Evolutionary conservation across 805 yeast genomes (phyloP).

Genomic region (Jamesozyma rosinii): DNA sequence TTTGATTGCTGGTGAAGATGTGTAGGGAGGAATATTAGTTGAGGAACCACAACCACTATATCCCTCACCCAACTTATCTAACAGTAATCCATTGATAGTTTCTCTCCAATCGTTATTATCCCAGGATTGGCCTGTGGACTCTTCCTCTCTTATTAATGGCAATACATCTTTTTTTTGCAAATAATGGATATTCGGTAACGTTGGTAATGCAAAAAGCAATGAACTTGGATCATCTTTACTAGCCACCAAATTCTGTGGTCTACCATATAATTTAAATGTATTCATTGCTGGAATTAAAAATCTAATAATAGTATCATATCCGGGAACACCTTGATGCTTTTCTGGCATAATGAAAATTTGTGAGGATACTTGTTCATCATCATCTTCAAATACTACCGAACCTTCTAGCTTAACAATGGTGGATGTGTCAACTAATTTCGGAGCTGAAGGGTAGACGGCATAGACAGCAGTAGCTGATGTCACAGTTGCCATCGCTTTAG

Average conservation of each 20-base stretch:
- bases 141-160: constrained; percentile 26
- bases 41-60: constrained; percentile 71
- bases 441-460: constrained; percentile 85
- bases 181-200: constrained; percentile 58
- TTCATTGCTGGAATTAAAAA: constrained; percentile 61
- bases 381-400: constrained; percentile 48
- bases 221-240: constrained; percentile 46
- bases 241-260: constrained; percentile 55
- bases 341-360: constrained; percentile 55
- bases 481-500: constrained; percentile 72
- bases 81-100: constrained; percentile 46
- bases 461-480: constrained; percentile 59
- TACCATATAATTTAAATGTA: constrained; percentile 61
- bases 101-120: constrained; percentile 47
- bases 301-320: constrained; percentile 65
- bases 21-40: constrained; percentile 53
- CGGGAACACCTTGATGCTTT: constrained; percentile 61
- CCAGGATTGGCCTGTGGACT: constrained; percentile 40
- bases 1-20: constrained; percentile 39
- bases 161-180: constrained; percentile 50
- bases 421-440: constrained; percentile 69
- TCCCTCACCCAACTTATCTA: constrained; percentile 43
- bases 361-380: constrained; percentile 39
- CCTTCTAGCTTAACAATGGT: constrained; percentile 89
- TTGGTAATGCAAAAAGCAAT: constrained; percentile 63